Evolutionary conservation across 2,329 filamentous ascomycete genomes (phyloP).

Genomic region (Colletotrichum eleusines): DNA sequence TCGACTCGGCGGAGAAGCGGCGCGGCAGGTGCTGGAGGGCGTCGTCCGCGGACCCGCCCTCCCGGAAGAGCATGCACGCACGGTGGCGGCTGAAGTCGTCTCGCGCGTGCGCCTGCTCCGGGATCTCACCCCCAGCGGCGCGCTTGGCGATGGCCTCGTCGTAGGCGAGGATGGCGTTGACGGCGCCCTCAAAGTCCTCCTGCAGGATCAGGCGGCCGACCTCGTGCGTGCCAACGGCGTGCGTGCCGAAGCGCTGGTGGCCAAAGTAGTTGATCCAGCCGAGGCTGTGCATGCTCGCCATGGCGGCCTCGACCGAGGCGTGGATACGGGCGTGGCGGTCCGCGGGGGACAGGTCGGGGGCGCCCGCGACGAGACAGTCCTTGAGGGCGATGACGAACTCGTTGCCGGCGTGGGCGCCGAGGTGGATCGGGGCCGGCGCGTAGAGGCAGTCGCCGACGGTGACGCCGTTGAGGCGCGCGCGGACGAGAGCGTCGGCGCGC

Average conservation of each 20-base stretch:
- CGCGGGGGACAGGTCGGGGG: constrained; percentile 23
- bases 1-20: constrained; percentile 84
- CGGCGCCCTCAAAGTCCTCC: constrained; percentile 83
- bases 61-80: constrained; percentile 79
- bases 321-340: constrained; percentile 46
- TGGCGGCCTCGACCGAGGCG: constrained; percentile 64
- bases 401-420: constrained; percentile 89
- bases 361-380: constrained; percentile 74
- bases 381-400: constrained; percentile 94
- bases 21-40: constrained; percentile 79
- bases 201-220: constrained; percentile 87
- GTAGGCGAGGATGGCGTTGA: constrained; percentile 82
- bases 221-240: constrained; percentile 85
- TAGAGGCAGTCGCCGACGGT: constrained; percentile 87
- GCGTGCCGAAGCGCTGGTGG: constrained; percentile 95
- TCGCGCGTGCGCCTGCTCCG: constrained; percentile 66
- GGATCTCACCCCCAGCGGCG: constrained; percentile 51
- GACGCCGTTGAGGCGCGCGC: constrained; percentile 72
- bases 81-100: constrained; percentile 86
- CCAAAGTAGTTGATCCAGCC: constrained; percentile 99
- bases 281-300: constrained; percentile 75
- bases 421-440: constrained; percentile 75
- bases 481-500: constrained; percentile 70
- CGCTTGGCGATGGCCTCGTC: constrained; percentile 69
- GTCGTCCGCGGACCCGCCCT: constrained; percentile 66